Base-by-base conservation (phyloP, 2,329 filamentous ascomycete genomes). In the Aspergillus cejpii region DNA sequence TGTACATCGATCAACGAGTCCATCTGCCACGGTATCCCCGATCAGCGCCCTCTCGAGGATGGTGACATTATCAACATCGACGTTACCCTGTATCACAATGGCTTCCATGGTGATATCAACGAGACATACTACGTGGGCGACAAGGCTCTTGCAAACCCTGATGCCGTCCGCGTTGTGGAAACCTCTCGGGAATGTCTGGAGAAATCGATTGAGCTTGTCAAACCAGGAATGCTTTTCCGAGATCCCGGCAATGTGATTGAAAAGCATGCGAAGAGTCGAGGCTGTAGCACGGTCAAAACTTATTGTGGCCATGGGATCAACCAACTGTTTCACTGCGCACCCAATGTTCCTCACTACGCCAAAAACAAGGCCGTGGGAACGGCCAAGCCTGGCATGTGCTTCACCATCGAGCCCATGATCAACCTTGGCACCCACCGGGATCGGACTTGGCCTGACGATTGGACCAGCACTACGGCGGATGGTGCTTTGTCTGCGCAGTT, bases 321-420 rank as follows among this genome's bases (percentile, higher is more conserved):
- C 70, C 84, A 81, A 53, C 75, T 94, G 34, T 98, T 98, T 77
- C 92, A 98, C 70, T 86, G 83, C 65, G 81, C 90, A 21, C 92
- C 92, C 1, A 97, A 94, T 63, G 84, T 98, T 41, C 92, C 92
- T 4, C 92, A 98, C 68, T 98, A 98, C 62, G 91, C 84, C 46
- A 97, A 95, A 77, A 98, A 97, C 72, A 98, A 97, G 79, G 88
- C 91, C 0, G 85, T 96, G 1, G 92, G 92, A 39, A 82, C 86
- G 57, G 92, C 90, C 48, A 96, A 96, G 73, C 84, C 87, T 0
- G 92, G 92, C 43, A 96, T 97, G 89, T 95, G 89, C 53, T 98
- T 98, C 61, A 98, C 92, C 0, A 98, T 98, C 50, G 92, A 98
- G 72, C 92, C 92, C 12, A 98, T 98, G 92, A 90, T 98, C 64